phyloP scores from a whole-genome alignment of 2,329 filamentous ascomycete species.

The Phialemonium atrogriseum region DNA sequence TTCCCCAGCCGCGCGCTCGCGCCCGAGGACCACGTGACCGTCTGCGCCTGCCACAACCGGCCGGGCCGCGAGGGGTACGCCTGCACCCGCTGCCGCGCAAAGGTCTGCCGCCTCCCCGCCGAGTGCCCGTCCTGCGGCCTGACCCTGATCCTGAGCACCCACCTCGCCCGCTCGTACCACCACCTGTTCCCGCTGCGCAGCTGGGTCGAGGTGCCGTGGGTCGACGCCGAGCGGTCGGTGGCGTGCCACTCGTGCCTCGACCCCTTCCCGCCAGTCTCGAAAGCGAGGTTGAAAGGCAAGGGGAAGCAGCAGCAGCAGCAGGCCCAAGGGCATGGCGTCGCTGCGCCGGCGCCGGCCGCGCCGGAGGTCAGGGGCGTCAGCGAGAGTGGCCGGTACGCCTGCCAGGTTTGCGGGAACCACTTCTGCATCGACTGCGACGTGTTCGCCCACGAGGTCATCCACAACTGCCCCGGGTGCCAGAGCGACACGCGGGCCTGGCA shows the following conservation, averaged over 20 bases:
- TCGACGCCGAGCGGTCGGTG: constrained; percentile 49
- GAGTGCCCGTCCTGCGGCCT: constrained; percentile 88
- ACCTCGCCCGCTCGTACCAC: constrained; percentile 87
- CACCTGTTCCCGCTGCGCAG: constrained; percentile 85
- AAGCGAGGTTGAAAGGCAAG: constrained; percentile 9
- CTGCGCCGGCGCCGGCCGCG: constrained; percentile 13
- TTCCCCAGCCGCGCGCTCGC: constrained; percentile 84
- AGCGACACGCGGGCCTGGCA: constrained; percentile 32
- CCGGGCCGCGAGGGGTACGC: constrained; percentile 78
- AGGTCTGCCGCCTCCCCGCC: constrained; percentile 82
- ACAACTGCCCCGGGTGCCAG: constrained; percentile 92
- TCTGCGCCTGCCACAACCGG: constrained; percentile 86
- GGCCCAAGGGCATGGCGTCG: constrained; percentile 7
- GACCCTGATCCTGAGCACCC: constrained; percentile 88
- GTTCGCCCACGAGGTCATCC: constrained; percentile 86
- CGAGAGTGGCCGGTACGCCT: constrained; percentile 83
- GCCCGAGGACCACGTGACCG: constrained; percentile 53
- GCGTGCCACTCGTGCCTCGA: constrained; percentile 74
- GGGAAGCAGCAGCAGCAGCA: constrained; percentile 7
- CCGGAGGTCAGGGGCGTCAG: constrained; percentile 56
- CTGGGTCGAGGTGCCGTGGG: constrained; percentile 86
- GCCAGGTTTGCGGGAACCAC: constrained; percentile 76
- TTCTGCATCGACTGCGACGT: constrained; percentile 99
- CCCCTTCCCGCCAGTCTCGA: constrained; percentile 52
- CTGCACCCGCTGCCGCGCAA: constrained; percentile 80